Conservation (phyloP, 2,329 filamentous ascomycete species). For the Penicillium palitans region DNA sequence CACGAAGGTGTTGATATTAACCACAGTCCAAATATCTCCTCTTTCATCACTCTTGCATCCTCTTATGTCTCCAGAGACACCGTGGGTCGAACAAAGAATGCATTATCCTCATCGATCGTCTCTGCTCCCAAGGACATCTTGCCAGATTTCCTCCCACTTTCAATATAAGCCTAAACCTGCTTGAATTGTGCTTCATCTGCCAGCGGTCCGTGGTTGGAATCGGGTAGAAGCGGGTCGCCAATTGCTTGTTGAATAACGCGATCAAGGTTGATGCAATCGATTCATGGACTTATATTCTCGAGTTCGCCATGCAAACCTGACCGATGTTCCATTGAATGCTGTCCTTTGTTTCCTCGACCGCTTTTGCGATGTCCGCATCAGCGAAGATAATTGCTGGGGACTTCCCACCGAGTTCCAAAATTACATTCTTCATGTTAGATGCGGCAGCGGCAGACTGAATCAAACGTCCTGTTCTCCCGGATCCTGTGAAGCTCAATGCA, state of each 20-base stretch:
- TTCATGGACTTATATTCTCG: conserved; percentile 81
- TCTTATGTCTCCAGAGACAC: conserved; percentile 75
- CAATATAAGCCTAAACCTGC: conserved; percentile 70
- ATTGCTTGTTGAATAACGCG: conserved; percentile 54
- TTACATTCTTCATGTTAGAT: conserved; percentile 65
- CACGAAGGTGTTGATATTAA: conserved; percentile 72
- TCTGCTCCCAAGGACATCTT: conserved; percentile 66
- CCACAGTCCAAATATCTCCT: conserved; percentile 77
- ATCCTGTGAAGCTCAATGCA: conserved; percentile 63
- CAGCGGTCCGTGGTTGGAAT: conserved; percentile 76
- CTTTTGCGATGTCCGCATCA: conserved; percentile 63
- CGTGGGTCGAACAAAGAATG: conserved; percentile 86
- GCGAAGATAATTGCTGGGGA: conserved; percentile 61
- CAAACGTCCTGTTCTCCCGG: conserved; percentile 58
- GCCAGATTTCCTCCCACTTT: conserved; percentile 65
- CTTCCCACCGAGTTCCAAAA: conserved; percentile 65
- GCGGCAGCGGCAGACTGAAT: conserved; percentile 61
- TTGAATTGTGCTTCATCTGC: conserved; percentile 81
- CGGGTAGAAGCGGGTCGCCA: not conserved
- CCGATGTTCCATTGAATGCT: conserved; percentile 56
- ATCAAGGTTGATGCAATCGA: conserved; percentile 58
- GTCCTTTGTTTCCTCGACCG: conserved; percentile 64
- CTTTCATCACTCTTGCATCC: conserved; percentile 68
- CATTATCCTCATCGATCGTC: conserved; percentile 60
- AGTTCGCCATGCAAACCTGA: conserved; percentile 58